Evolutionary conservation across 345 rosid genomes (phyloP).

Genomic region (Brassica cretica): DNA sequence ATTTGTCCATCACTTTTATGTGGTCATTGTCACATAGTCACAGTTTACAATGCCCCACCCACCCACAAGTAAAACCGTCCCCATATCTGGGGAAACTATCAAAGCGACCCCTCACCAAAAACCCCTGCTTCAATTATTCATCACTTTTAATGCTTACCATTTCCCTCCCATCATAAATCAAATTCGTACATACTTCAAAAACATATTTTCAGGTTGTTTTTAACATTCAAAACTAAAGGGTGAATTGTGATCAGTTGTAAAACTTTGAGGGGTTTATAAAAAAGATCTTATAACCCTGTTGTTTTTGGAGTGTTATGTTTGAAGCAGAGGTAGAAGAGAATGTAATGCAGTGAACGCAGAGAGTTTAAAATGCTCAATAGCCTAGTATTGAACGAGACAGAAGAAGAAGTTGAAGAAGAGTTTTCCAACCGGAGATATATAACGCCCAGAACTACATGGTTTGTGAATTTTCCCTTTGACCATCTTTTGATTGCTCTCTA

Average conservation of each 20-base stretch:
- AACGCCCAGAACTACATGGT: neutral
- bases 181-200: too few relatives aligned
- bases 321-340: neutral
- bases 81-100: slow-evolving; percentile 41
- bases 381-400: neutral
- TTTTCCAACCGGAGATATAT: neutral
- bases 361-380: too few relatives aligned
- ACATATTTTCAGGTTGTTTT: neutral
- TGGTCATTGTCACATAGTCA: slow-evolving; percentile 33
- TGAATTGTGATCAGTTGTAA: neutral
- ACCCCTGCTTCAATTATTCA: too few relatives aligned
- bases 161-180: too few relatives aligned
- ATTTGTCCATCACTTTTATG: slow-evolving; percentile 17
- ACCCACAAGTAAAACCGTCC: slow-evolving; percentile 34
- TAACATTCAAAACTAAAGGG: neutral
- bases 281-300: neutral
- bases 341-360: neutral
- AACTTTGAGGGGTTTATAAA: neutral
- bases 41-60: slow-evolving; percentile 26
- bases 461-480: neutral
- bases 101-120: too few relatives aligned
- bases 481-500: neutral
- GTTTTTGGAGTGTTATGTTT: neutral
- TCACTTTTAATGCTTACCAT: too few relatives aligned
- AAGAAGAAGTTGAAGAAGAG: neutral